Conservation (phyloP, 164 flowering plant genomes). For the Akebia trifoliata region DNA sequence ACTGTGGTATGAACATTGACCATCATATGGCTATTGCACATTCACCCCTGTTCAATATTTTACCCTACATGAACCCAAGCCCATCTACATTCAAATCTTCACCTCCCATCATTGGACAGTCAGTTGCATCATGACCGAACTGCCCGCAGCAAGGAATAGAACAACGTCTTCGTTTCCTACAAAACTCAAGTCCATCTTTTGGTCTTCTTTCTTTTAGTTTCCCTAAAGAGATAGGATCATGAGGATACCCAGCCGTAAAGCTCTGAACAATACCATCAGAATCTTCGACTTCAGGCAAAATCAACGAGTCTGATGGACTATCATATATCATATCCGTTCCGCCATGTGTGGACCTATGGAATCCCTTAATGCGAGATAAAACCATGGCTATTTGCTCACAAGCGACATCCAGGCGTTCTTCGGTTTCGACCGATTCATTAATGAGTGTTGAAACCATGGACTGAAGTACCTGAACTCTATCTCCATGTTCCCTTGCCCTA, state of each 20-base stretch:
- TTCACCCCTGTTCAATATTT: constrained; percentile 4
- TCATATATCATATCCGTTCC: constrained; percentile 31
- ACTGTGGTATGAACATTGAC: constrained; percentile 17
- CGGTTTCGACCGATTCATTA: constrained; percentile 52
- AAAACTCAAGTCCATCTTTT: constrained; percentile 40
- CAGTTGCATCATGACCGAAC: constrained; percentile 59
- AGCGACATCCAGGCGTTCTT: constrained; percentile 59
- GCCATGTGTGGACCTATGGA: constrained; percentile 31
- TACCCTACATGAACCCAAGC: constrained; percentile 45
- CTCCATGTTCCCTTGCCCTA: too few relatives aligned
- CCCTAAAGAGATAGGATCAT: constrained; percentile 33
- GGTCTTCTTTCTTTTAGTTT: constrained; percentile 55
- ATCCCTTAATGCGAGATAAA: constrained; percentile 49
- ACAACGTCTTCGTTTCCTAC: constrained; percentile 48
- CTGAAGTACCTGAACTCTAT: constrained; percentile 47
- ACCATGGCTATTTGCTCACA: constrained; percentile 46
- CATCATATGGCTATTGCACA: constrained; percentile 9
- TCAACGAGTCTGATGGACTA: constrained; percentile 51
- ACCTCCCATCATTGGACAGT: constrained; percentile 53
- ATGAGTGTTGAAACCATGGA: constrained; percentile 61
- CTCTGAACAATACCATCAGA: constrained; percentile 53
- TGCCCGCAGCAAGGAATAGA: constrained; percentile 59
- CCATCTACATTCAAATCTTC: constrained; percentile 50
- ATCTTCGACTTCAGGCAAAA: constrained; percentile 61
- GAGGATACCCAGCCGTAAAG: constrained; percentile 37